Base-by-base conservation (phyloP, 225 moss, liverwort and hornwort genomes). In the Sphagnum tenellum region DNA sequence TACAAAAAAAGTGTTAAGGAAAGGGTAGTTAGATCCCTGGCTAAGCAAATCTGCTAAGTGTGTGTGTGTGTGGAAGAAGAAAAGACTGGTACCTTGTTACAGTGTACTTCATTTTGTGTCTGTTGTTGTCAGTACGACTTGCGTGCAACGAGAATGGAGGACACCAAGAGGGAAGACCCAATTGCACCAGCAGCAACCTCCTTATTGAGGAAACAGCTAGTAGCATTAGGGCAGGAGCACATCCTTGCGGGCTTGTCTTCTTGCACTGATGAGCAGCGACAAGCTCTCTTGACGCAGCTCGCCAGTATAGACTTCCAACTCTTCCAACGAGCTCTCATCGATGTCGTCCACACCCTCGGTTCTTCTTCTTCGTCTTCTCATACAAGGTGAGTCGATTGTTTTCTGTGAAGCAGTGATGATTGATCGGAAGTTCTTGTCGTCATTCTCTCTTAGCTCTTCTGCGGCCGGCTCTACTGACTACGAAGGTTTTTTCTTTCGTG, bases 171-270 rank as follows among this genome's bases (percentile, higher is more conserved):
- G 78, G 77, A 84, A 77, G 64, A 71, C 57, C 69, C 60, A 61
- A 54, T 80, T 63, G 70, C 77, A 64, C 58, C 53, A 5, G 29
- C 29, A 29, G 29, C 29, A 29, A 29, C 29, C 29, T 29, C 29
- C 29, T 29, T 1, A 29, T 29, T 85, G 73, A 69, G 85, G 63
- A 76, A 73, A 72, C 75, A 69, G 62, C 63, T 85, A 67, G 69
- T 57, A 44, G 76, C 69, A 45, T 58, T 74, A 3, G 72, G 76
- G 67, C 85, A 85, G 76, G 81, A 76, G 59, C 85, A 85, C 60
- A 78, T 81, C 9, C 56, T 85, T 73, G 76, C 59, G 44, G 78
- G 76, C 7, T 65, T 78, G 9, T 56, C 76, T 45, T 66, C 61
- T 0, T 73, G 81, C 3, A 69, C 78, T 50, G 45, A 62, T 12